These are phyloP conservation scores for Colletotrichum aenigma DNA, from an alignment of 2,329 filamentous ascomycete species.

Conservation along the genomic window DNA sequence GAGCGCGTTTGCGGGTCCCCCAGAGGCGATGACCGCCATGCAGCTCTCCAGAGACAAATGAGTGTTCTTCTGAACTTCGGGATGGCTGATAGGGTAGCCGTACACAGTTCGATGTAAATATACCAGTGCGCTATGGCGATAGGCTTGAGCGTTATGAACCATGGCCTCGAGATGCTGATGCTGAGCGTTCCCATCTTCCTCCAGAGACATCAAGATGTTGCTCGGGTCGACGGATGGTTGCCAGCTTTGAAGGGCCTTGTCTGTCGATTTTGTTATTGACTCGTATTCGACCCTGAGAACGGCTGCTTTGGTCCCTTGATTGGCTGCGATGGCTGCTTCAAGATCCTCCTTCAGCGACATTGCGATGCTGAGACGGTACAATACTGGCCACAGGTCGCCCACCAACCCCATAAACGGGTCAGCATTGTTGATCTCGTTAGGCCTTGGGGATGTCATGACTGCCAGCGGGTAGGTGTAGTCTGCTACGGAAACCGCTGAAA, in stretches of 20 bases:
- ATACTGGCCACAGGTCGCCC: background rate
- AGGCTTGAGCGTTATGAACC: background rate
- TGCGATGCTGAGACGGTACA: background rate
- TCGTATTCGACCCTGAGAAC: background rate
- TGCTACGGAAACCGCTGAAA: background rate
- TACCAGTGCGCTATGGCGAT: background rate
- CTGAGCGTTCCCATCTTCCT: background rate
- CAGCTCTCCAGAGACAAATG: background rate
- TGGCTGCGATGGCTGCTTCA: background rate
- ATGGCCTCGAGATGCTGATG: background rate
- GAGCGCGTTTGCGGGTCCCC: background rate
- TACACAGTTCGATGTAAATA: background rate
- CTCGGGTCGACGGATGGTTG: background rate
- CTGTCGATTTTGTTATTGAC: background rate
- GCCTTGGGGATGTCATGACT: accelerated
- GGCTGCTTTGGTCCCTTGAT: background rate
- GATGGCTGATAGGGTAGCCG: background rate
- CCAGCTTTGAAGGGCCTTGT: background rate
- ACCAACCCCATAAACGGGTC: background rate
- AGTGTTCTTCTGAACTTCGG: background rate
- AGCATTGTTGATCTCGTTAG: accelerated
- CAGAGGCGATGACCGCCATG: background rate
- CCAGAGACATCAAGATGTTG: background rate
- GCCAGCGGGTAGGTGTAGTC: background rate
- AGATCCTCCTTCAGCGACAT: background rate